These are phyloP conservation scores for Mrakiaceae sp. DNA, from an alignment of 1,284 basidiomycete genomes.

Conservation along the genomic window DNA sequence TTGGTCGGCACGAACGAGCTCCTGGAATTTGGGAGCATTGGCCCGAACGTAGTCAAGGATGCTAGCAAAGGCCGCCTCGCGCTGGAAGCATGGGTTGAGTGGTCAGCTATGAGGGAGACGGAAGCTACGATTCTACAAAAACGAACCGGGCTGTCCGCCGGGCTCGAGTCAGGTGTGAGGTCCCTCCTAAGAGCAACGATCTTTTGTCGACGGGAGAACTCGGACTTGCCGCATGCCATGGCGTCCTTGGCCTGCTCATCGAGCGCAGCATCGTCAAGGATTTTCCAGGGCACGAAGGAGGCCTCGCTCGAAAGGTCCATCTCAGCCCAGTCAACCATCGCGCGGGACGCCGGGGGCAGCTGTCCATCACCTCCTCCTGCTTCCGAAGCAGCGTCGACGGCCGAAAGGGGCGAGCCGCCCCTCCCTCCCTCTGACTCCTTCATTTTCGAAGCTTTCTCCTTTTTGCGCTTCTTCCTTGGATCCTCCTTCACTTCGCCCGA, in stretches of 20 bases:
- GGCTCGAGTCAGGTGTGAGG: slow-evolving; percentile 57
- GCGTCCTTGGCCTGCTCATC: slow-evolving; percentile 45
- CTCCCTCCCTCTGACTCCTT: not conserved
- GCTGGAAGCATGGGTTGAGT: slow-evolving; percentile 34
- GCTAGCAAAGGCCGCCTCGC: slow-evolving; percentile 46
- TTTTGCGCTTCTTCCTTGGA: slow-evolving; percentile 30
- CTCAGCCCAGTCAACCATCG: slow-evolving; percentile 48
- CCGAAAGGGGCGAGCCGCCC: too few relatives aligned
- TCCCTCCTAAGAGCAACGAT: slow-evolving; percentile 48
- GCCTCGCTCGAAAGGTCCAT: slow-evolving; percentile 43
- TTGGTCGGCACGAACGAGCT: slow-evolving; percentile 50
- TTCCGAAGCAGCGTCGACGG: too few relatives aligned
- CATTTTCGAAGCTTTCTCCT: slow-evolving; percentile 34
- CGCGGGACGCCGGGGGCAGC: not conserved
- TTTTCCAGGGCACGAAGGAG: slow-evolving; percentile 44
- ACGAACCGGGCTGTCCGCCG: slow-evolving; percentile 51
- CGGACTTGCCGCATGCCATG: slow-evolving; percentile 59
- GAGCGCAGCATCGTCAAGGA: slow-evolving; percentile 37
- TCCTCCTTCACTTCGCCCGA: slow-evolving; percentile 17
- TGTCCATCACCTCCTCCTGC: too few relatives aligned
- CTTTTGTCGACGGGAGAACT: slow-evolving; percentile 58
- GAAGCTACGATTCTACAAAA: slow-evolving; percentile 6
- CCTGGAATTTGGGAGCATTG: slow-evolving; percentile 48
- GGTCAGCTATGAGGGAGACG: not conserved
- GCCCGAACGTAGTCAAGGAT: slow-evolving; percentile 54